phyloP scores from a whole-genome alignment of 2,329 filamentous ascomycete genomes.

The Coniochaeta ligniaria region DNA sequence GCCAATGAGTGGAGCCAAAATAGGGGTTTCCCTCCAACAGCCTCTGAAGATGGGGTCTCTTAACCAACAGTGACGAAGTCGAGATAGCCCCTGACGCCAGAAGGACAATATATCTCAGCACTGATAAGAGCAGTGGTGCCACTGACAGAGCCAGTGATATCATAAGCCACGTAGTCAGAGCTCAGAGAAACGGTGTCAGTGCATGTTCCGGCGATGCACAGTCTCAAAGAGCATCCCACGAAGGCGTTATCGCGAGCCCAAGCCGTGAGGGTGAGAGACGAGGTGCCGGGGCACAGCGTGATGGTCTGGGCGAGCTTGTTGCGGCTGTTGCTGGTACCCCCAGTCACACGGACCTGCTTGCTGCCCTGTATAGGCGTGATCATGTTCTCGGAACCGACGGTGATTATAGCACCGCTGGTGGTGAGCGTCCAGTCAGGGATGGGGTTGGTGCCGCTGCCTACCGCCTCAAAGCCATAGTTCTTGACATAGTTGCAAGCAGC shows the following conservation, averaged over 20 bases:
- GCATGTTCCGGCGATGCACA: not conserved
- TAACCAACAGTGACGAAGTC: not conserved
- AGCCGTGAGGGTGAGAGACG: not conserved
- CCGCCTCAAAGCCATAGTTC: not conserved
- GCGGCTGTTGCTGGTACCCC: not conserved
- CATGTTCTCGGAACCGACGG: no score
- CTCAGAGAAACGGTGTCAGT: not conserved
- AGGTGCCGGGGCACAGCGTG: not conserved
- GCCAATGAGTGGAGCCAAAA: no score
- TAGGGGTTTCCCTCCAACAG: no score
- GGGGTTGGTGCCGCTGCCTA: not conserved
- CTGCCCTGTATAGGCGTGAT: not conserved
- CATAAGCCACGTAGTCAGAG: not conserved
- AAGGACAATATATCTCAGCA: not conserved
- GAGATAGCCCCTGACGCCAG: not conserved
- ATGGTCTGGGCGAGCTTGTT: not conserved
- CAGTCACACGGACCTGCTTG: not conserved
- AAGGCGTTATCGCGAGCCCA: not conserved
- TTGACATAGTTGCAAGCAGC: not conserved
- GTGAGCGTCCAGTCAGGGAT: not conserved
- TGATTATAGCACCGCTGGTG: no score
- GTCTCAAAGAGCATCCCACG: not conserved
- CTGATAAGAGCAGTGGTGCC: not conserved
- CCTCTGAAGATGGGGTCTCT: not conserved
- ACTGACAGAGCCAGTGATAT: not conserved